Percentiles rank a stretch among this genome's conserved stretches.
Conservation (phyloP, 768 basidiomycete species). For the Lepiota brunneoincarnata region DNA sequence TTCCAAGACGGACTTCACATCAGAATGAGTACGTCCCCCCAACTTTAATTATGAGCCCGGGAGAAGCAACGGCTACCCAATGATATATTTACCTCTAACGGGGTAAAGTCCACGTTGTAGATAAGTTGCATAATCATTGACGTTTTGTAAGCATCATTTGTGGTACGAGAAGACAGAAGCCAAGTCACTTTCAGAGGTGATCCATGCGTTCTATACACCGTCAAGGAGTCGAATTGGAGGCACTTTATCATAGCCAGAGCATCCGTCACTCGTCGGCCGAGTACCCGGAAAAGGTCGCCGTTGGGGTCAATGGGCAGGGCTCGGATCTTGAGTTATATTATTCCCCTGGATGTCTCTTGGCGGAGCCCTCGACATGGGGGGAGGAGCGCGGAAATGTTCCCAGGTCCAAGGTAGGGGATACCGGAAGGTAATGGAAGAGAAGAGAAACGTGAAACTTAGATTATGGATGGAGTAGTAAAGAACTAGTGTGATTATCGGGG, state of each 20-base stretch:
- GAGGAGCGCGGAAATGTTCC: not conserved
- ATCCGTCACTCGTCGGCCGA: too few relatives aligned
- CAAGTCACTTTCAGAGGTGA: not conserved
- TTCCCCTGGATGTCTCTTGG: not conserved
- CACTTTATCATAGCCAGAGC: too few relatives aligned
- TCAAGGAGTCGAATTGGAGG: too few relatives aligned
- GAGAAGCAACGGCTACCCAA: constrained; percentile 1
- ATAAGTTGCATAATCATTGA: not conserved
- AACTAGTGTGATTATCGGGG: not conserved
- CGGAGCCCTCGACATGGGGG: not conserved
- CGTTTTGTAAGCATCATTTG: not conserved
- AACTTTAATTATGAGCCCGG: constrained; percentile 1
- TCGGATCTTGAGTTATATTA: not conserved
- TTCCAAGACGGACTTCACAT: too few relatives aligned
- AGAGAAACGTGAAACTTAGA: not conserved
- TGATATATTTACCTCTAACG: not conserved
- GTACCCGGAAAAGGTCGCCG: too few relatives aligned
- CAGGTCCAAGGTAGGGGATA: not conserved
- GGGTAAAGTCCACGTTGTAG: constrained; percentile 4
- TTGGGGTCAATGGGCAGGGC: too few relatives aligned
- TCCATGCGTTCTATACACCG: too few relatives aligned
- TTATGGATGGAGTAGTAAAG: not conserved
- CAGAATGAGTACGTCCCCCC: not conserved
- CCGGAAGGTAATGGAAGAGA: not conserved
- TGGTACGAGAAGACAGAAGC: not conserved